These are phyloP conservation scores for Holtermannia corniformis DNA, from an alignment of 768 basidiomycete species.

Conservation along the genomic window DNA sequence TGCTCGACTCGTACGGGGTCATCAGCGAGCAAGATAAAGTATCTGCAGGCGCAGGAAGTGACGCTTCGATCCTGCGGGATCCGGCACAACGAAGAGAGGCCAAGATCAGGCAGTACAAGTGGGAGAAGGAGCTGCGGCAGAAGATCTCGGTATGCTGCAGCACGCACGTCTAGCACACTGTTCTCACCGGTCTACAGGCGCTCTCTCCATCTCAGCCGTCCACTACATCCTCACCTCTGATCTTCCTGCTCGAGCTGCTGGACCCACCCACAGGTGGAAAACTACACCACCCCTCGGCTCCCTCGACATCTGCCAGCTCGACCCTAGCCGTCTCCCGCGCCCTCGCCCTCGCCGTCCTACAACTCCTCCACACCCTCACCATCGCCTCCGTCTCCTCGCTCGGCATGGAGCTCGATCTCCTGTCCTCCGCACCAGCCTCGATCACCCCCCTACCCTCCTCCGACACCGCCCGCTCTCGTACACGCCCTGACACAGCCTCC, in stretches of 20 bases:
- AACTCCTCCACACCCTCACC: conserved; percentile 62
- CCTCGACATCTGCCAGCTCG: conserved; percentile 4
- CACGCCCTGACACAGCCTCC: conserved; percentile 4
- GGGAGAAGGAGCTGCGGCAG: conserved; percentile 67
- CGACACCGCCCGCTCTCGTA: background rate
- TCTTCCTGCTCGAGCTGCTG: conserved; percentile 25
- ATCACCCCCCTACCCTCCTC: conserved; percentile 1
- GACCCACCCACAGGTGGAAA: conserved; percentile 3
- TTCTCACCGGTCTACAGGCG: background rate
- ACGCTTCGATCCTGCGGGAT: conserved; percentile 43
- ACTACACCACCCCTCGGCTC: background rate
- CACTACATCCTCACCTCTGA: conserved; percentile 18
- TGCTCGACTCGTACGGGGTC: conserved; percentile 33
- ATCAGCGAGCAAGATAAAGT: conserved; percentile 26
- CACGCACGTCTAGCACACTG: too few relatives aligned
- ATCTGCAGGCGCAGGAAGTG: conserved; percentile 10
- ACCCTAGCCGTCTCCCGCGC: conserved; percentile 38
- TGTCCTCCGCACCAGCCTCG: conserved; percentile 40
- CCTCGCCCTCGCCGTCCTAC: conserved; percentile 59
- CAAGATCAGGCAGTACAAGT: conserved; percentile 83
- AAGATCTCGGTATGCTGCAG: conserved; percentile 57
- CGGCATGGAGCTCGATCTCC: conserved; percentile 61
- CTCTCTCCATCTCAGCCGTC: conserved; percentile 7
- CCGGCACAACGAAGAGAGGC: conserved; percentile 64
- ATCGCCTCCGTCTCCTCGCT: conserved; percentile 58